These are phyloP conservation scores for Sorghum bicolor DNA, from an alignment of 176 grass and related monocot species.

Conservation along the genomic window Sorghum_bicolor_NCBIv3 NC_012872.2:62874001-62874500, in stretches of 20 bases:
- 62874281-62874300: background rate
- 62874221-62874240: background rate
- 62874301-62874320: background rate
- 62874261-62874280: background rate
- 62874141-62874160: constrained; percentile 58
- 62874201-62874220: background rate
- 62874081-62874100: constrained; percentile 65
- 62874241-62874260: background rate
- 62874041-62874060: constrained; percentile 56
- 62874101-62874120: constrained; percentile 70
- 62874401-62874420: background rate
- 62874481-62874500: constrained; percentile 41
- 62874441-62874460: constrained; percentile 63
- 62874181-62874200: constrained; percentile 60
- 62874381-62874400: background rate
- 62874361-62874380: background rate
- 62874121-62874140: constrained; percentile 51
- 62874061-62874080: constrained; percentile 74
- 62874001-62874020: background rate
- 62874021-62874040: constrained; percentile 77
- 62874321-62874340: background rate
- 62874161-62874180: constrained; percentile 45
- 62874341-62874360: no score
- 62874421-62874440: background rate
- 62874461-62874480: constrained; percentile 35